phyloP scores from a whole-genome alignment of 495 filamentous ascomycete genomes.

The Annulohypoxylon moriforme region DNA sequence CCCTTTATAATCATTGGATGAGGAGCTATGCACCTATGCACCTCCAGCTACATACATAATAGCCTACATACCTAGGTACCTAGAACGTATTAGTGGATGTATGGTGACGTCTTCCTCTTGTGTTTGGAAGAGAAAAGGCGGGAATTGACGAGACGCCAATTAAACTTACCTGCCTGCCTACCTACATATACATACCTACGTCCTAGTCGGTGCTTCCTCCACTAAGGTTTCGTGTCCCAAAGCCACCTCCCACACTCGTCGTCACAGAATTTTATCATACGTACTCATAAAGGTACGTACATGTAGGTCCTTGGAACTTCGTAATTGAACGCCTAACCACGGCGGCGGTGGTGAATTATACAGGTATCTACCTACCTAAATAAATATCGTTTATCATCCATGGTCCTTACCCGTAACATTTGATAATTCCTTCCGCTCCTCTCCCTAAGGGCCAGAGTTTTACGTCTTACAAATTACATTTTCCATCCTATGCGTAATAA shows the following conservation, averaged over 20 bases:
- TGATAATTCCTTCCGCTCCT: background rate
- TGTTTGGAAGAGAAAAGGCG: conserved; percentile 11
- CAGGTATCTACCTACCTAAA: background rate
- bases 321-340: background rate
- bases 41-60: too few species aligned
- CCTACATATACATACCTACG: background rate
- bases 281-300: background rate
- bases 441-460: too few species aligned
- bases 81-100: too few species aligned
- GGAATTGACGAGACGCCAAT: conserved; percentile 6
- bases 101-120: background rate
- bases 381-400: background rate
- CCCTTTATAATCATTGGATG: too few species aligned
- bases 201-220: conserved; percentile 7
- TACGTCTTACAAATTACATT: background rate
- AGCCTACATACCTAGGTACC: too few species aligned
- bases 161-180: background rate
- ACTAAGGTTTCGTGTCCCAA: conserved; percentile 20
- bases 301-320: too few species aligned
- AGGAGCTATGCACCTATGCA: background rate
- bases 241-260: background rate
- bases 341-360: background rate
- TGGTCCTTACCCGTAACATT: conserved; percentile 1
- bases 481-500: background rate
- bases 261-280: conserved; percentile 11